Evolutionary conservation across 2,329 filamentous ascomycete genomes (phyloP), one percentile per base, ranked within the genome.

Genomic region (Magnaporthiopsis incrustans): DNA sequence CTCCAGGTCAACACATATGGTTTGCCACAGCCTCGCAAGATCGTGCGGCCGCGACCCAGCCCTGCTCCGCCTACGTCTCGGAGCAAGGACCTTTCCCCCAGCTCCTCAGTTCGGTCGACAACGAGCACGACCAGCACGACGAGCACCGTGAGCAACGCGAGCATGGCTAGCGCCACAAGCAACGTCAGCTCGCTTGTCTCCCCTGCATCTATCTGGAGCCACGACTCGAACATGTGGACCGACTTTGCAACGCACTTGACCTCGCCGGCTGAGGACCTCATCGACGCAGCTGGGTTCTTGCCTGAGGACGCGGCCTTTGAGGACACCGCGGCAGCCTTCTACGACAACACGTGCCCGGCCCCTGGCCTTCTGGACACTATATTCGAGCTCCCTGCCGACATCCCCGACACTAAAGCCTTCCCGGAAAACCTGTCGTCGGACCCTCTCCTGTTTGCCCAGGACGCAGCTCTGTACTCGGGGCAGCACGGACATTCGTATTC

Each of bases 41-140:
- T 65, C 3, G 64, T 64, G 4, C 66, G 69, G 64, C 64, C 72
- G 68, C 69, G 72, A 27, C 70, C 69, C 0, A 67, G 62, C 0
- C 66, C 65, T 4, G 63, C 68, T 0, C 63, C 68, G 0, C 61
- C 66, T 27, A 65, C 67, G 5, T 64, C 71, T 4, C 73, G 78
- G 30, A 79, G 76, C 70, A 81, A 77, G 68, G 71, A 74, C 57
- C 73, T 82, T 33, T 79, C 77, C 3, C 80, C 78, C 0, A 82
- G 79, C 69, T 78, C 77, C 7, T 82, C 80, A 11, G 77, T 82
- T 38, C 74, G 80, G 61, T 82, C 80, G 8, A 81, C 75, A 7
- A 73, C 76, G 14, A 80, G 77, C 68, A 75, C 74, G 11, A 66
- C 65, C 30, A 72, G 69, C 66, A 72, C 66, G 2, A 65, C 66